phyloP scores from a whole-genome alignment of 805 yeast genomes.

The Schizosaccharomyces octosporus region DNA sequence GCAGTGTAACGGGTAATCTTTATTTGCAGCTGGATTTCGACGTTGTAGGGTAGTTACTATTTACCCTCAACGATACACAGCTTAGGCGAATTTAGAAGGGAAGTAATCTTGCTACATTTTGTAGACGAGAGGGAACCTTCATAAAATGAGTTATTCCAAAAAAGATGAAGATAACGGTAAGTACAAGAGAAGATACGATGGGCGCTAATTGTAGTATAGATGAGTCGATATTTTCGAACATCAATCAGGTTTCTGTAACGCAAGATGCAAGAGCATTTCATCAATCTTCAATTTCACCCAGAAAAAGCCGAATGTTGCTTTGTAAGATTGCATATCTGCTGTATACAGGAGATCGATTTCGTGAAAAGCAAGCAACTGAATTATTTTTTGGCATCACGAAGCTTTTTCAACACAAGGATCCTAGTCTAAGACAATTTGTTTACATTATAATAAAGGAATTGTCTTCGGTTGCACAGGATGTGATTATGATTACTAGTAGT shows the following conservation, averaged over 20 bases:
- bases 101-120: no score
- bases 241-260: conserved; percentile 91
- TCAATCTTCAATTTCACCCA: conserved; percentile 70
- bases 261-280: conserved; percentile 92
- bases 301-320: conserved; percentile 59
- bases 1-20: no score
- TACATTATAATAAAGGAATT: conserved; percentile 85
- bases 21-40: no score
- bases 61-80: no score
- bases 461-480: conserved; percentile 62
- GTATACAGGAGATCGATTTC: conserved; percentile 51
- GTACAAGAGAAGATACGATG: neutral
- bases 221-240: conserved; percentile 18
- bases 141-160: neutral
- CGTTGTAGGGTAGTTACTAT: no score
- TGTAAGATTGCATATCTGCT: conserved; percentile 63
- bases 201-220: neutral
- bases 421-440: conserved; percentile 70
- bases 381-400: conserved; percentile 84
- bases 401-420: conserved; percentile 76
- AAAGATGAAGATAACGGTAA: neutral
- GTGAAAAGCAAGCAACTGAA: conserved; percentile 70
- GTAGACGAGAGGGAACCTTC: no score
- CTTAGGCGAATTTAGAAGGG: no score
- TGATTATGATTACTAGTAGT: conserved; percentile 90